Evolutionary conservation across 495 filamentous ascomycete species (phyloP), one percentile per base, ranked within the genome.

Genomic region (Talaromyces nanjingensis): DNA sequence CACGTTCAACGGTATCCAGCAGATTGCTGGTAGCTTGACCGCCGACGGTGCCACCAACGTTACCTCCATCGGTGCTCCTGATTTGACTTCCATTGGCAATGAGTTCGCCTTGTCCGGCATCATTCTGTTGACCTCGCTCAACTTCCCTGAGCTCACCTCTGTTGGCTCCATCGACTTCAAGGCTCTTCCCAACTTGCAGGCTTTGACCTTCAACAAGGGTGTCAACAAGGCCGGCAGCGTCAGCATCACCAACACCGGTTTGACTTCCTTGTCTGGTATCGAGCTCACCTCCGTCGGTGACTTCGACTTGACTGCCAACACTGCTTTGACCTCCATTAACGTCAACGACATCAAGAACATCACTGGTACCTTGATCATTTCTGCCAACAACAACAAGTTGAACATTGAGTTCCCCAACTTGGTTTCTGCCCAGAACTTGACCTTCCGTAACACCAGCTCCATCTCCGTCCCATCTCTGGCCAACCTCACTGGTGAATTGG

Each of bases 261-360:
- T 98, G 65, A 80, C 72, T 70, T 82, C 76, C 65, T 83, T 99
- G 39, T 75, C 87, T 65, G 91, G 91, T 74, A 89, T 99, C 74
- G 87, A 90, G 71, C 79, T 97, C 64, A 67, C 81, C 59, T 80
- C 76, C 27, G 81, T 89, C 29, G 77, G 76, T 20, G 77, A 71
- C 52, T 83, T 96, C 72, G 77, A 91, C 68, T 84, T 96, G 79
- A 87, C 90, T 80, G 92, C 93, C 83, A 96, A 96, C 84, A 77
- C 73, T 39, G 81, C 83, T 64, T 76, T 96, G 65, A 80, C 83
- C 69, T 80, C 75, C 47, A 88, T 92, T 78, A 84, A 87, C 70
- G 82, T 93, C 70, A 79, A 80, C 72, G 82, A 86, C 72, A 81
- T 96, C 65, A 77, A 76, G 70, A 89, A 87, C 74, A 80, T 96